phyloP scores from a whole-genome alignment of 2,329 filamentous ascomycete genomes.

The Coniochaeta ligniaria region DNA sequence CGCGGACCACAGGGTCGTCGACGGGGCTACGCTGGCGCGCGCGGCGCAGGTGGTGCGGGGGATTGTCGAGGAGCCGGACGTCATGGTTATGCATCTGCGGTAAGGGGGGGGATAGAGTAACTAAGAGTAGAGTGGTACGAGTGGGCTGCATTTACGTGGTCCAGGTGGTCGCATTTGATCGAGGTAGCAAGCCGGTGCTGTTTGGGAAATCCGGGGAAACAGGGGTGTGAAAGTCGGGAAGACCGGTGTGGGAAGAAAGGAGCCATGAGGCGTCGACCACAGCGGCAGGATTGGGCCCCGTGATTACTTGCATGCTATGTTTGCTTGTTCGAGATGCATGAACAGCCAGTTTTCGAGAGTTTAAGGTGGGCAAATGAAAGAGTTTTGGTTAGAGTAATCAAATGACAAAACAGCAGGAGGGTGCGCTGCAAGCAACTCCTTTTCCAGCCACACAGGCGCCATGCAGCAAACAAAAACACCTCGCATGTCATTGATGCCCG shows the following conservation, averaged over 20 bases:
- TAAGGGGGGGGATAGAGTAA: constrained; percentile 31
- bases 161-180: neutral
- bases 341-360: neutral
- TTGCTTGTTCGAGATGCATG: neutral
- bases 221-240: neutral
- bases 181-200: neutral
- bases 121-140: neutral
- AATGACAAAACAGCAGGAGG: neutral
- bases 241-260: neutral
- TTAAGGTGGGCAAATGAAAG: neutral
- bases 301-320: neutral
- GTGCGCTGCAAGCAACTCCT: neutral
- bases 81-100: constrained; percentile 76
- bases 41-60: constrained; percentile 75
- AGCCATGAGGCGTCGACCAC: neutral
- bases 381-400: neutral
- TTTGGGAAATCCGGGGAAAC: neutral
- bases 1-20: constrained; percentile 88
- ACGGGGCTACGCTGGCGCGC: constrained; percentile 89
- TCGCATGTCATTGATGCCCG: neutral
- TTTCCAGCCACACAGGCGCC: neutral
- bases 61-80: constrained; percentile 77
- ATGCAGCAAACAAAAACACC: neutral
- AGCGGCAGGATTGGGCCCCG: neutral
- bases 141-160: neutral